Conservation (phyloP, 208 protist genomes). For the Crithidia fasciculata region DNA sequence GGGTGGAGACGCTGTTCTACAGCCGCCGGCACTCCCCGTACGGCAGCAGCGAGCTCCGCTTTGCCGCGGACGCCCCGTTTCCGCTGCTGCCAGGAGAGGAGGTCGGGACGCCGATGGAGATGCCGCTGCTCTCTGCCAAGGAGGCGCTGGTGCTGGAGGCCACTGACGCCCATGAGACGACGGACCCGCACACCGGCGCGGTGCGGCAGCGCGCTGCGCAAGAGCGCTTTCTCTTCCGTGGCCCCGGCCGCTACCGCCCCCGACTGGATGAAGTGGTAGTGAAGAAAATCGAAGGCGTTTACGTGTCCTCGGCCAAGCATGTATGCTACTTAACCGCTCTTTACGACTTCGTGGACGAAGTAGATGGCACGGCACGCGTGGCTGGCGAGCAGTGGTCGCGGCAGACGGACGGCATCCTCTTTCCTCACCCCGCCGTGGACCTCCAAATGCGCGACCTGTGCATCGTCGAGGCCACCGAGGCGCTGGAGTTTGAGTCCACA, state of each 20-base stretch:
- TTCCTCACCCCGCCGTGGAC: slow-evolving; percentile 47
- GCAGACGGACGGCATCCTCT: slow-evolving; percentile 76
- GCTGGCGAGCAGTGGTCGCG: slow-evolving; percentile 93
- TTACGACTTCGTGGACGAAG: slow-evolving; percentile 33
- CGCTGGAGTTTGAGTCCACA: slow-evolving; percentile 51
- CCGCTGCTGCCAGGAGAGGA: slow-evolving; percentile 89
- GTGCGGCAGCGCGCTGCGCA: slow-evolving; percentile 9
- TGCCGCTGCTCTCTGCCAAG: slow-evolving; percentile 66
- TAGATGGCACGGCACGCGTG: slow-evolving; percentile 42
- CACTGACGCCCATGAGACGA: slow-evolving; percentile 16
- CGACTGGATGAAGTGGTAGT: slow-evolving; percentile 35
- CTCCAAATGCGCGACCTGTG: slow-evolving; percentile 38
- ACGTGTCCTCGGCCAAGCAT: slow-evolving; percentile 14
- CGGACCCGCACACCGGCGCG: not conserved
- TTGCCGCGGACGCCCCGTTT: slow-evolving; percentile 80
- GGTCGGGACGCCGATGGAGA: slow-evolving; percentile 30
- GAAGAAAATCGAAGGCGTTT: slow-evolving; percentile 3
- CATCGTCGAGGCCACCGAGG: slow-evolving; percentile 43
- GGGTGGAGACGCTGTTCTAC: slow-evolving; percentile 16
- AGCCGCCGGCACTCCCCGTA: slow-evolving; percentile 26
- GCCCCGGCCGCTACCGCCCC: slow-evolving; percentile 51
- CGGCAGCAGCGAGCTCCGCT: slow-evolving; percentile 85
- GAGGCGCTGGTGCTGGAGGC: slow-evolving; percentile 54
- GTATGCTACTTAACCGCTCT: slow-evolving; percentile 38
- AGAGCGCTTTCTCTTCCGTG: slow-evolving; percentile 42